Evolutionary conservation across 2,329 filamentous ascomycete species (phyloP), one percentile per base, ranked within the genome.

Genomic region (Penicillium sp.): DNA sequence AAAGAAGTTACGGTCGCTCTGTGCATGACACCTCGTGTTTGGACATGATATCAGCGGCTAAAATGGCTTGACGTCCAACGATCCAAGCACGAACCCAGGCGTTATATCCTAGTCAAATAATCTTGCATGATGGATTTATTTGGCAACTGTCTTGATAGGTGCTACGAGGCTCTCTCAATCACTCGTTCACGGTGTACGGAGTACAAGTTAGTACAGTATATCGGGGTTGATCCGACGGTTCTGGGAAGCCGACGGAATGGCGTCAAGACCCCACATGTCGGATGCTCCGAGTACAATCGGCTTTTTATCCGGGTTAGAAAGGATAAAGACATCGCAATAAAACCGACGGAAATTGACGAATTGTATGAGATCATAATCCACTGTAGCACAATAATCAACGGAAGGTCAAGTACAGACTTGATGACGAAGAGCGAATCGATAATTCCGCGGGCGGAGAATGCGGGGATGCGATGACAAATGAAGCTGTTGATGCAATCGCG

Each of bases 231-330:
- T 52, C 57, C 54, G 49, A 50, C 46, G 33, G 54, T n/a, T 47
- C 29, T 39, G 13, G 3, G 45, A 39, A 22, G 57, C 65, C 65
- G 63, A 62, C 62, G 58, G 60, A 67, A 66, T 57, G 60, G 61
- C 64, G 65, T 65, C 57, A 56, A 59, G 48, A 55, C 35, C 53
- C 45, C 54, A 29, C 42, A 58, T 52, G 21, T 49, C 49, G 49
- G 42, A 55, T 47, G 33, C 46, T 56, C 47, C 57, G 46, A 48
- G 16, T 37, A 22, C 24, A 49, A 35, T 62, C 53, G 59, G 53
- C 47, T 49, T 22, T 52, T 10, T 27, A 47, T 44, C 52, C 50
- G 42, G 48, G 33, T 39, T 37, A 6, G 3, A 16, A 10, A 27
- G 33, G 11, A 50, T 3, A 37, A n/a, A 16, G 14, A 10, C 8